Evolutionary conservation across 2,329 filamentous ascomycete genomes (phyloP), one percentile per base, ranked within the genome.

Genomic region (Metarhizium sp.): DNA sequence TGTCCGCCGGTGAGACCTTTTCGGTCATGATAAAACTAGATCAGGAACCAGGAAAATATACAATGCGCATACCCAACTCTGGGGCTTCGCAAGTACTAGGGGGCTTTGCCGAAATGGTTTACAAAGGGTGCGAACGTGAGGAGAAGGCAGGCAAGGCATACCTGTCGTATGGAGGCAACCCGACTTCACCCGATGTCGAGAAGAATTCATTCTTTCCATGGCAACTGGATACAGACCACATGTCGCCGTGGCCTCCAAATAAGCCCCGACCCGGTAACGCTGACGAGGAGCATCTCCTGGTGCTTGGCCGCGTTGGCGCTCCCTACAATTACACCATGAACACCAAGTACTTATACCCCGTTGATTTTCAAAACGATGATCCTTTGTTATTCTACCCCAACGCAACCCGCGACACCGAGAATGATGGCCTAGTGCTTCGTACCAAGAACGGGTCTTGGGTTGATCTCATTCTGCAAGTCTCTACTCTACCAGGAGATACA

Each of bases 21-120:
- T 69, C 72, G 0, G 68, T 67, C 13, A 63, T 76, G 50, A 62
- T 76, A 18, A 70, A 71, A 54, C 67, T 75, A 3, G 66, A 73
- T 59, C 67, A 74, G 14, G 5, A 40, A 16, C 38, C 38, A 1
- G 38, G 38, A 7, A 40, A 6, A 16, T 40, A 40, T 40, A 40
- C 38, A 5, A 16, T 40, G 14, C 38, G 38, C 11, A 16, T 40
- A 16, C 38, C 38, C 38, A 40, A 40, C 38, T 14, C 38, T 5
- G 38, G 38, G 14, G 38, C 38, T 5, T 40, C 38, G 11, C 38
- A 40, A 11, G 38, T 40, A 16, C 13, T 40, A 7, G 13, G 38
- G 8, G 38, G 10, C 2, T 40, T 40, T 16, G 38, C 11, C 11
- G 38, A 40, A 40, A 40, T 40, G 38, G 38, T 16, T 7, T 40